Conservation (phyloP, 257 asterid genomes). For the Nicotiana attenuata region DNA sequence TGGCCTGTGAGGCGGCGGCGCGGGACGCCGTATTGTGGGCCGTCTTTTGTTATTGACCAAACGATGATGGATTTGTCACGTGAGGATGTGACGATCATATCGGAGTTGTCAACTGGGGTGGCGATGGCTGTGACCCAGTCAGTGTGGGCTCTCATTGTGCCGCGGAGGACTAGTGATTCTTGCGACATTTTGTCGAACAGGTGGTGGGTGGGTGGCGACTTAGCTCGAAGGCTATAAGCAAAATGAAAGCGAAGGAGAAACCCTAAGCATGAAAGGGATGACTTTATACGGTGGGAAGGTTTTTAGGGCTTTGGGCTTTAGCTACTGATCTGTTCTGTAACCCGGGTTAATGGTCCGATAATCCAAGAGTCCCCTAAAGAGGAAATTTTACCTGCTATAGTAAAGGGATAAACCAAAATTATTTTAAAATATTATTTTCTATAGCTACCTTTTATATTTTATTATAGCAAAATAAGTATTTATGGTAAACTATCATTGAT, state of each 20-base stretch:
- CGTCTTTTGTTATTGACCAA: constrained; percentile 16
- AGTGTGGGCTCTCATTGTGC: constrained; percentile 22
- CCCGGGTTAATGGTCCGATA: too few species aligned
- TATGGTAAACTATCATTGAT: too few species aligned
- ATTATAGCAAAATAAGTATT: too few species aligned
- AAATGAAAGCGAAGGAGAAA: neutral
- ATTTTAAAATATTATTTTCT: too few species aligned
- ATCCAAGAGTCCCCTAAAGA: too few species aligned
- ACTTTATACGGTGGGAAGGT: neutral
- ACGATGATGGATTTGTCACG: constrained; percentile 22
- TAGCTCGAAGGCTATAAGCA: neutral
- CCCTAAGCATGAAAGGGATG: neutral
- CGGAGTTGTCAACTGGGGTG: constrained; percentile 25
- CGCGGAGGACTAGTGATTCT: constrained; percentile 17
- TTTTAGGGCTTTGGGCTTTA: neutral
- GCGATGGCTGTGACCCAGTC: constrained; percentile 28
- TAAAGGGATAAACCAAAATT: too few species aligned
- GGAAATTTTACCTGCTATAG: too few species aligned
- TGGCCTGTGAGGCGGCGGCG: constrained; percentile 33
- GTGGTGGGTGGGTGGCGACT: neutral
- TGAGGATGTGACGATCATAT: constrained; percentile 19
- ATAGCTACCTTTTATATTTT: too few species aligned
- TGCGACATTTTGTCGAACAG: constrained; percentile 6
- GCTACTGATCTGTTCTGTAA: neutral
- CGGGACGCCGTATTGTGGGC: constrained; percentile 13